These are phyloP conservation scores for Phytopythium boreale DNA, from an alignment of 352 stramenopile genomes.

Conservation along the genomic window DNA sequence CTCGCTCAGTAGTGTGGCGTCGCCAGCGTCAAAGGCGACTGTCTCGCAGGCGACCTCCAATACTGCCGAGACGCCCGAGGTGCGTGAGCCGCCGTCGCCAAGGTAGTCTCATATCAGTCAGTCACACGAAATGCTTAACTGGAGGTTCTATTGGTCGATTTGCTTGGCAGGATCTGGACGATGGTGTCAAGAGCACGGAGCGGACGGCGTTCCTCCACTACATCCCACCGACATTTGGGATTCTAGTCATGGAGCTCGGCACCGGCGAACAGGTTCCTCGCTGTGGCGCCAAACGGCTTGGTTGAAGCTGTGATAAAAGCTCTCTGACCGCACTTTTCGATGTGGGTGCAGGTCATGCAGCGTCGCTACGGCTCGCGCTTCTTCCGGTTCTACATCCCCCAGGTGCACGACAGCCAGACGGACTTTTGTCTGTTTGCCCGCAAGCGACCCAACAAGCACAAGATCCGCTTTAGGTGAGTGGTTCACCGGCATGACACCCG, in stretches of 20 bases:
- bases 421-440: slow-evolving; percentile 80
- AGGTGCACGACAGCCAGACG: slow-evolving; percentile 62
- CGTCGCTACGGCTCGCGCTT: slow-evolving; percentile 68
- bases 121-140: neutral
- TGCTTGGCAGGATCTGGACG: slow-evolving; percentile 23
- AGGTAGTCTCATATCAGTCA: neutral
- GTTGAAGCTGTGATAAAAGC: too few relatives aligned
- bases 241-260: slow-evolving; percentile 72
- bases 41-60: slow-evolving; percentile 18
- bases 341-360: slow-evolving; percentile 20
- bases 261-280: slow-evolving; percentile 31
- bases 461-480: slow-evolving; percentile 69
- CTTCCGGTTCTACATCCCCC: slow-evolving; percentile 72
- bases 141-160: neutral
- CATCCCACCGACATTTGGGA: slow-evolving; percentile 36
- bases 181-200: slow-evolving; percentile 27
- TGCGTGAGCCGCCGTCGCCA: neutral
- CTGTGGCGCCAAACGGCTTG: too few relatives aligned
- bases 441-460: slow-evolving; percentile 70
- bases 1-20: slow-evolving; percentile 16
- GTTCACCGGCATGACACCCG: too few relatives aligned
- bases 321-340: neutral
- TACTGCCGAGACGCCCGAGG: slow-evolving; percentile 17
- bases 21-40: slow-evolving; percentile 15
- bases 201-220: slow-evolving; percentile 71